phyloP scores from a whole-genome alignment of 129 eudicot species.

The Artemisia tridentata region DNA sequence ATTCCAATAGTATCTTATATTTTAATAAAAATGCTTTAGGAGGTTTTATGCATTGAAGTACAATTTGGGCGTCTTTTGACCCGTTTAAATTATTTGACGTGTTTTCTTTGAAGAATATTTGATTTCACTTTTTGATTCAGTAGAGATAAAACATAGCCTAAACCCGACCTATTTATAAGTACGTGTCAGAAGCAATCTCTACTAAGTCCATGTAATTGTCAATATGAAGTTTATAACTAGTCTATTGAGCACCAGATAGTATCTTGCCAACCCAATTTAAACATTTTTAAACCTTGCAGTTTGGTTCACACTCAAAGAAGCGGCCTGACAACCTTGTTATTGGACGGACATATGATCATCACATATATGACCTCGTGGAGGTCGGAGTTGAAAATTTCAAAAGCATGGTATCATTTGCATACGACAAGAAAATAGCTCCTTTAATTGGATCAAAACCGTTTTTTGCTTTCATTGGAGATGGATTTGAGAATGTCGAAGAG shows the following conservation, averaged over 20 bases:
- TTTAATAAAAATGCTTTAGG: not conserved
- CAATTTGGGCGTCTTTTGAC: not conserved
- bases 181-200: not conserved
- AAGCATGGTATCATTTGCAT: constrained; percentile 70
- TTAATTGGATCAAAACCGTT: constrained; percentile 80
- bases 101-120: not conserved
- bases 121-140: not conserved
- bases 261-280: not conserved
- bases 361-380: constrained; percentile 91
- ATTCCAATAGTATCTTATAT: not conserved
- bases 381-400: constrained; percentile 86
- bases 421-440: constrained; percentile 79
- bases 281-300: constrained; percentile 43
- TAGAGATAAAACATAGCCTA: not conserved
- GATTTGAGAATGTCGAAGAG: constrained; percentile 77
- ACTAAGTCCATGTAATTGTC: not conserved
- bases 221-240: not conserved
- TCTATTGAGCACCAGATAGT: not conserved
- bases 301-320: constrained; percentile 90
- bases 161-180: not conserved
- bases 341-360: constrained; percentile 89
- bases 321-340: constrained; percentile 93
- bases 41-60: not conserved
- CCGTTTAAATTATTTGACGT: not conserved
- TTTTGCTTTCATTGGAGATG: constrained; percentile 91